Conservation (phyloP, 2,329 filamentous ascomycete genomes). For the Ceratocystis harringtonii region DNA sequence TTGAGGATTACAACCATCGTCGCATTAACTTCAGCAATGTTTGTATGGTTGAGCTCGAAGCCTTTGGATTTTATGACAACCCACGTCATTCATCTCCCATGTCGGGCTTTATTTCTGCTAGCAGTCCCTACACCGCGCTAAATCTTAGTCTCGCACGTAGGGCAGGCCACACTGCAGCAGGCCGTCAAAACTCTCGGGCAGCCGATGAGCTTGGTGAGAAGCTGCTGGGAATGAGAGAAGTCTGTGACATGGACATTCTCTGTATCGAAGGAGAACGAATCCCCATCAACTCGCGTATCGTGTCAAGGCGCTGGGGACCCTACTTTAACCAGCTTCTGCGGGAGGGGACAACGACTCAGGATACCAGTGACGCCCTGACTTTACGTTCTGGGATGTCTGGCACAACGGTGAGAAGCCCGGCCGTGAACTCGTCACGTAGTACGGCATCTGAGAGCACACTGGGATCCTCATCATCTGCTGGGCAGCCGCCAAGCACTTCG, state of each 20-base stretch:
- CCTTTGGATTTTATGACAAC: slow-evolving; percentile 95
- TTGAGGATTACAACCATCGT: slow-evolving; percentile 96
- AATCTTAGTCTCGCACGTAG: slow-evolving; percentile 44
- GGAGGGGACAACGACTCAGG: slow-evolving; percentile 55
- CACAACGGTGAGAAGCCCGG: slow-evolving; percentile 29
- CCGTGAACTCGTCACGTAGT: slow-evolving; percentile 43
- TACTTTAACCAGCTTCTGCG: slow-evolving; percentile 87
- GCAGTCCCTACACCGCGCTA: slow-evolving; percentile 47
- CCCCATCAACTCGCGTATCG: slow-evolving; percentile 79
- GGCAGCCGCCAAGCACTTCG: slow-evolving; percentile 31
- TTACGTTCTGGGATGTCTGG: slow-evolving; percentile 48
- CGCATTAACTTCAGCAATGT: slow-evolving; percentile 95
- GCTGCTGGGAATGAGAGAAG: slow-evolving; percentile 63
- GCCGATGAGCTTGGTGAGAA: slow-evolving; percentile 77
- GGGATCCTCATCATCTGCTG: slow-evolving; percentile 27
- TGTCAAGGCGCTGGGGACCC: slow-evolving; percentile 80
- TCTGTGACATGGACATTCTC: slow-evolving; percentile 93
- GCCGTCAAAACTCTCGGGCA: slow-evolving; percentile 57
- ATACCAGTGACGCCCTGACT: slow-evolving; percentile 61
- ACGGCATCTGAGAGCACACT: slow-evolving; percentile 32
- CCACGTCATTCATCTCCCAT: slow-evolving; percentile 63
- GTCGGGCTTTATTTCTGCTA: slow-evolving; percentile 73
- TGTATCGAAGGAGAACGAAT: slow-evolving; percentile 84
- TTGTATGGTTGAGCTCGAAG: slow-evolving; percentile 91
- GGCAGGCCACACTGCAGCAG: slow-evolving; percentile 53